These are phyloP conservation scores for Auricularia sp. DNA, from an alignment of 768 basidiomycete species.

Conservation along the genomic window DNA sequence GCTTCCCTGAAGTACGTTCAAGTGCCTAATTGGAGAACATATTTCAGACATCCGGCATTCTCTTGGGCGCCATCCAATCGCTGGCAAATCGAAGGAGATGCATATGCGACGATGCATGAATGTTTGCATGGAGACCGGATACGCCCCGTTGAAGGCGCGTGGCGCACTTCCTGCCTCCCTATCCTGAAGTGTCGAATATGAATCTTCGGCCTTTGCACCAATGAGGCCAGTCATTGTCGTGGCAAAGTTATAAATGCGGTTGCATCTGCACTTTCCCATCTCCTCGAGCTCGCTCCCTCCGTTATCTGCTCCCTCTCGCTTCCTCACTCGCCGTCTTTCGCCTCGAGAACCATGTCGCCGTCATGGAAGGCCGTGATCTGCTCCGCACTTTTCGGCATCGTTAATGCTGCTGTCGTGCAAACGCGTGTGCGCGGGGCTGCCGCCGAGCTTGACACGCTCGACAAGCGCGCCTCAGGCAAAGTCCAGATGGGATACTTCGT, in stretches of 20 bases:
- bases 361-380: background rate
- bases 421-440: background rate
- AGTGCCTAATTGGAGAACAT: too few relatives aligned
- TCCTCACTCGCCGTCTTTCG: background rate
- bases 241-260: background rate
- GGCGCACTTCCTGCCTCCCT: background rate
- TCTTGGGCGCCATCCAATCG: too few relatives aligned
- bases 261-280: background rate
- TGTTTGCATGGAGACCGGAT: background rate
- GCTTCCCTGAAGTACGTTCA: too few relatives aligned
- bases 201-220: background rate
- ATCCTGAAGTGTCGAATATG: background rate
- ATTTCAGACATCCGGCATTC: too few relatives aligned
- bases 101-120: too few relatives aligned
- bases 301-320: background rate
- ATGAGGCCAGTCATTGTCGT: background rate
- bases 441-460: background rate
- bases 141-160: background rate
- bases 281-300: conserved; percentile 1
- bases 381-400: background rate
- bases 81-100: too few relatives aligned
- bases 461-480: background rate
- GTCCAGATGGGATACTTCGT: background rate
- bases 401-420: background rate
- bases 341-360: background rate